Base-by-base conservation (phyloP, 2,329 filamentous ascomycete genomes). In the Colletotrichum gigasporum region DNA sequence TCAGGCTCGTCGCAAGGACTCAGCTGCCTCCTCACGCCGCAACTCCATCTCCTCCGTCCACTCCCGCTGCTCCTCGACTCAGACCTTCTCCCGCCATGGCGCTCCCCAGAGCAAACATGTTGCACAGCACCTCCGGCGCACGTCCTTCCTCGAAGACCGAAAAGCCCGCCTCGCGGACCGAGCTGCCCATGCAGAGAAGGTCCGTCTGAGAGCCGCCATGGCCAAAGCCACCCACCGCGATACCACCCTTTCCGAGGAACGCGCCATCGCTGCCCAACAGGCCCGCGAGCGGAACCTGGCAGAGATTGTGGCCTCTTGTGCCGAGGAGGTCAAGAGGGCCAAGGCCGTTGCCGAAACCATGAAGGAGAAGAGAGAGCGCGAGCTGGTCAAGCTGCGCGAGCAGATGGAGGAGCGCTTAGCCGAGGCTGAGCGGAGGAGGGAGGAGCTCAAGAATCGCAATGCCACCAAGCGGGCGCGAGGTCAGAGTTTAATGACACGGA, bases 321-420 rank as follows among this genome's bases (percentile, higher is more conserved):
- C 92, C 18, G 92, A 94, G 75, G 92, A 96, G 74, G 92, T 96
- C 14, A 89, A 91, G 73, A 86, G 91, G 68, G 92, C 92, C 54
- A 95, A 95, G 81, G 90, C 91, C 52, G 85, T 94, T n/a, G 92
- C 92, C 12, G 91, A 93, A 75, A 89, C 86, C 62, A 93, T 92
- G 81, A 94, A 93, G 77, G 90, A 92, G 78, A 90, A 91, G 75
- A 88, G 92, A 67, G 90, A 93, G 72, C 89, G 90, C 60, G 91
- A 94, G 68, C 85, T 91, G 60, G 84, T 84, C 69, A 88, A 89
- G 71, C 83, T 92, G 74, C 87, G 88, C 67, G 78, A 86, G 52
- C 91, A 94, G 74, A 93, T 94, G 84, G 90, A 94, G 74, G 91
- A 94, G 79, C 88, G 90, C 67, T 85, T 93, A 70, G 90, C 91